These are phyloP conservation scores for Podospora pseudoanserina DNA, from an alignment of 495 filamentous ascomycete species.

Conservation along the genomic window DNA sequence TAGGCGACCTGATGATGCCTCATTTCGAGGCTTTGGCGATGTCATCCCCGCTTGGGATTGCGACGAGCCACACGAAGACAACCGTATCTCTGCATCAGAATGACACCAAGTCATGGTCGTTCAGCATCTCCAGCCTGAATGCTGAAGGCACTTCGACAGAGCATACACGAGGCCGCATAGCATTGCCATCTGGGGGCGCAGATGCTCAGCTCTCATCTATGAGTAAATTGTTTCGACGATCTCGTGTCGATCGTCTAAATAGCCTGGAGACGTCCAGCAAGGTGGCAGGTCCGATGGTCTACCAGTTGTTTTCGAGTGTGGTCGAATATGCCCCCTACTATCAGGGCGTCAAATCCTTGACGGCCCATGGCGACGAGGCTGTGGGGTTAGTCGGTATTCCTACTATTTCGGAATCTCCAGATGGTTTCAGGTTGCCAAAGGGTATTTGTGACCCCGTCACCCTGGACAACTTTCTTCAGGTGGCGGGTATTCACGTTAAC, in stretches of 20 bases:
- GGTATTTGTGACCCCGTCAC: constrained; percentile 25
- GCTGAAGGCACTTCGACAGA: not conserved
- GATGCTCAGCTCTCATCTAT: not conserved
- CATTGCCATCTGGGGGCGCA: not conserved
- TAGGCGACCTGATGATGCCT: not conserved
- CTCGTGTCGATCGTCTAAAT: not conserved
- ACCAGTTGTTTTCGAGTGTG: constrained; percentile 29
- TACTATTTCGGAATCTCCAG: not conserved
- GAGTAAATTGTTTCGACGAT: not conserved
- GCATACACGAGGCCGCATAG: not conserved
- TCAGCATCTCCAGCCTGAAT: not conserved
- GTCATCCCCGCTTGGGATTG: not conserved
- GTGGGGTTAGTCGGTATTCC: constrained; percentile 22
- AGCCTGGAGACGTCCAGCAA: not conserved
- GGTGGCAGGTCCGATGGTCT: constrained; percentile 19
- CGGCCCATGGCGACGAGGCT: constrained; percentile 22
- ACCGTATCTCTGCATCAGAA: not conserved
- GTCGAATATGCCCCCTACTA: constrained; percentile 28
- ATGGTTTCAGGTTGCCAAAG: too few species aligned
- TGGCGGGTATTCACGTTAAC: constrained; percentile 36
- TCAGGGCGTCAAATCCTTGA: constrained; percentile 30
- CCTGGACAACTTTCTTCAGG: constrained; percentile 37
- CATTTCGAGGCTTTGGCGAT: constrained; percentile 10
- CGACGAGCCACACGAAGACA: not conserved
- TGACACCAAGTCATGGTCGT: not conserved